phyloP scores from a whole-genome alignment of 805 yeast species.

The Kluyveromyces wickerhamii region DNA sequence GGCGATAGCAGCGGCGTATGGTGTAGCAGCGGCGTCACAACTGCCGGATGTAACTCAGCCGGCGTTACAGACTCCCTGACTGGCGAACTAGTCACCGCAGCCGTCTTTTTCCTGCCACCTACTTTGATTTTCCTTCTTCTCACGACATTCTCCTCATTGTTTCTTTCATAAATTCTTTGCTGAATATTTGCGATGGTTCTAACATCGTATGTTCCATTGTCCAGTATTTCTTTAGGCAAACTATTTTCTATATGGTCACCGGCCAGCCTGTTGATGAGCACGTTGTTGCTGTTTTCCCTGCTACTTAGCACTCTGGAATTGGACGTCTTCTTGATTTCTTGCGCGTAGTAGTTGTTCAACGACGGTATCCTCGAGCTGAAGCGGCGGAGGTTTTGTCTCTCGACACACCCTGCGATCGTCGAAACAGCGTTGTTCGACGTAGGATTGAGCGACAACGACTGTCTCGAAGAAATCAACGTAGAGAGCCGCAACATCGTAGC shows the following conservation, averaged over 20 bases:
- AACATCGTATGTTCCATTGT: constrained; percentile 18
- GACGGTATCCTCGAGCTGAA: constrained; percentile 29
- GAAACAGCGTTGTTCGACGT: constrained; percentile 39
- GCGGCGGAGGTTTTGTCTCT: constrained; percentile 28
- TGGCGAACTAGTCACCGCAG: background rate
- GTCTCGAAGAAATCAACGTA: constrained; percentile 64
- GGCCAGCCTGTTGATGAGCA: constrained; percentile 4
- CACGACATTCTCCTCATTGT: constrained; percentile 18
- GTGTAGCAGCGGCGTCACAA: background rate
- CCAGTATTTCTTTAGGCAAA: constrained; percentile 20
- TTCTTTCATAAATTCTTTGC: constrained; percentile 25
- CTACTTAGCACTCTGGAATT: background rate
- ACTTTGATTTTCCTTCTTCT: constrained; percentile 26
- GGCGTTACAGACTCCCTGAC: background rate
- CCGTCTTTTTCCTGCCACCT: constrained; percentile 8
- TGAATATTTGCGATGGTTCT: constrained; percentile 27
- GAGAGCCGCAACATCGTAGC: constrained; percentile 61
- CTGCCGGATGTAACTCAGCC: background rate
- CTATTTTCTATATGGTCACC: constrained; percentile 17
- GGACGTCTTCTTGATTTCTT: constrained; percentile 3
- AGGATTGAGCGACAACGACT: constrained; percentile 65
- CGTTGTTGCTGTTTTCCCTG: constrained; percentile 5
- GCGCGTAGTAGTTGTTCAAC: constrained; percentile 17
- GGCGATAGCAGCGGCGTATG: constrained; percentile 5
- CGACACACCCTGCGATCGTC: constrained; percentile 28